Evolutionary conservation across 2,329 filamentous ascomycete species (phyloP).

Genomic region (Fusarium caatingaense): DNA sequence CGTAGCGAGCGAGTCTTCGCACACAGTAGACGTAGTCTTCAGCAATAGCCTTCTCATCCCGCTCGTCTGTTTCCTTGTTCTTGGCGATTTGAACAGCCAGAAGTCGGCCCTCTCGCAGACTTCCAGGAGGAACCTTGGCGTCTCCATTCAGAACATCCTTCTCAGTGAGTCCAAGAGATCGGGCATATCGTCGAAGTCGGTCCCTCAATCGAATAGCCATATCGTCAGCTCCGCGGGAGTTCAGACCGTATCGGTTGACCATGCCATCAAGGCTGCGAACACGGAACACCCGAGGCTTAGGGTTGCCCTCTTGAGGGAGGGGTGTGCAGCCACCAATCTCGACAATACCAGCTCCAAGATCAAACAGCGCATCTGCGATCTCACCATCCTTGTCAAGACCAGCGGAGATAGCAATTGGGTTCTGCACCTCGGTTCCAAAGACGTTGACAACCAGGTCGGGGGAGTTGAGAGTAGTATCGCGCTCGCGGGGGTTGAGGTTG

Average conservation of each 20-base stretch:
- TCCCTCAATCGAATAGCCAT: constrained; percentile 84
- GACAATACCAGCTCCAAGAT: constrained; percentile 84
- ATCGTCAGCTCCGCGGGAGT: constrained; percentile 88
- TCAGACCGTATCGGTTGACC: constrained; percentile 96
- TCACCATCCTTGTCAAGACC: constrained; percentile 96
- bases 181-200: constrained; percentile 81
- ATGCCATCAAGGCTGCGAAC: constrained; percentile 85
- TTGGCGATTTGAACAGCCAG: constrained; percentile 95
- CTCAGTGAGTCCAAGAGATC: constrained; percentile 76
- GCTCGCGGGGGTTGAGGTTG: constrained; percentile 84
- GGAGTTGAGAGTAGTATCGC: constrained; percentile 59
- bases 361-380: constrained; percentile 85
- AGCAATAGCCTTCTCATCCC: constrained; percentile 83
- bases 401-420: constrained; percentile 94
- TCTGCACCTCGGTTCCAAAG: constrained; percentile 81
- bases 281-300: constrained; percentile 87
- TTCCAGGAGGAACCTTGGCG: constrained; percentile 83
- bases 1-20: constrained; percentile 82
- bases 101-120: constrained; percentile 78
- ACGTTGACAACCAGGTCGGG: constrained; percentile 61
- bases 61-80: constrained; percentile 91
- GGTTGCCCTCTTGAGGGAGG: constrained; percentile 87
- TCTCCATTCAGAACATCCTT: constrained; percentile 79
- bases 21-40: constrained; percentile 93
- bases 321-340: constrained; percentile 94